phyloP scores from a whole-genome alignment of 2,329 filamentous ascomycete species.

The Pseudohalonectria lignicola region DNA sequence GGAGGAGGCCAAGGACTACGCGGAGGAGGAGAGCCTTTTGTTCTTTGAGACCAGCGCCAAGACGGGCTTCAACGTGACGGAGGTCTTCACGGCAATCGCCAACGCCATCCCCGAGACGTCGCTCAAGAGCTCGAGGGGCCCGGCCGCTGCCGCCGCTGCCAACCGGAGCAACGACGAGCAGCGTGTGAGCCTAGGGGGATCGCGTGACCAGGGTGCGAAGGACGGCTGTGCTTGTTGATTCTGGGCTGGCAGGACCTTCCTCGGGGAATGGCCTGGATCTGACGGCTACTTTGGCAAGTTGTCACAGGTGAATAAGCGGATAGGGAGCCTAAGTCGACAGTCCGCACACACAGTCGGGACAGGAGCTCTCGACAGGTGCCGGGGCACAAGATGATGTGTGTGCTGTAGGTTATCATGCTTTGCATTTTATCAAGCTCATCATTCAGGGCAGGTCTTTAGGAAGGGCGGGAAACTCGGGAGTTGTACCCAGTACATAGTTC shows the following conservation, averaged over 20 bases:
- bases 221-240: conserved; percentile 80
- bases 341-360: no score
- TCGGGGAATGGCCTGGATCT: no score
- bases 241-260: no score
- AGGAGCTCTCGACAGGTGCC: background rate
- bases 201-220: conserved; percentile 65
- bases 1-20: conserved; percentile 86
- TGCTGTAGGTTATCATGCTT: background rate
- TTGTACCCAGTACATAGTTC: no score
- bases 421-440: conserved; percentile 1
- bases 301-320: no score
- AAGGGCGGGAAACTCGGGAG: no score
- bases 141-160: conserved; percentile 46
- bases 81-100: conserved; percentile 96
- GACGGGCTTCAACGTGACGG: conserved; percentile 85
- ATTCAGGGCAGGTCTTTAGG: background rate
- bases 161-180: conserved; percentile 55
- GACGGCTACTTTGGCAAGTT: no score
- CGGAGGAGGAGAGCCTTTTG: conserved; percentile 83
- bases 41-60: conserved; percentile 99
- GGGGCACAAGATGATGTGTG: background rate
- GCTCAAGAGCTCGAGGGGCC: conserved; percentile 76
- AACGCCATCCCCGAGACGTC: conserved; percentile 97
- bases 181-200: conserved; percentile 72
- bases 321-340: no score